A percentile compares a stretch with the other conserved stretches of the same genome.
Conservation (phyloP, 148 eudicot genomes). For the Fagopyrum tataricum region DNA sequence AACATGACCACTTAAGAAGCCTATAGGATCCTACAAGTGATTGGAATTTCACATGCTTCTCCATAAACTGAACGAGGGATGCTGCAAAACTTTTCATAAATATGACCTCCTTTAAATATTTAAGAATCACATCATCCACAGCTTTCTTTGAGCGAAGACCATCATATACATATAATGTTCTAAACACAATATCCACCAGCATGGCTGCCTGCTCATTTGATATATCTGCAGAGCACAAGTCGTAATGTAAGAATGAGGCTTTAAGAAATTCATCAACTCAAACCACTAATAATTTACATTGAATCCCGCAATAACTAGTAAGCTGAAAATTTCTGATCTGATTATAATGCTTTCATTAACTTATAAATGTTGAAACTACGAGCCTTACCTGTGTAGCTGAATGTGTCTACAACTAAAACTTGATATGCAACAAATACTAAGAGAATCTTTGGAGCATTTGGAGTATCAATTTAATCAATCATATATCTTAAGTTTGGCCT, state of each 20-base stretch:
- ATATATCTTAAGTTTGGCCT: neutral
- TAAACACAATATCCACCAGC: slow-evolving; percentile 70
- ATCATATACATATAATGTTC: slow-evolving; percentile 65
- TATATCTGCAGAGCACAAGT: slow-evolving; percentile 39
- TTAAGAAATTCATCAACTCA: neutral
- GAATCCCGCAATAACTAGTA: neutral
- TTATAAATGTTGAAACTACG: neutral
- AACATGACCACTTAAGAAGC: slow-evolving; percentile 84
- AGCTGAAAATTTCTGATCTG: neutral
- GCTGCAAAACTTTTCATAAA: slow-evolving; percentile 91
- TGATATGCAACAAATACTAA: neutral
- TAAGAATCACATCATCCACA: slow-evolving; percentile 70
- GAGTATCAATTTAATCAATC: neutral
- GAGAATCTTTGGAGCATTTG: neutral
- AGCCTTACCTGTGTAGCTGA: neutral
- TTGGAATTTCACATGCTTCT: slow-evolving; percentile 64
- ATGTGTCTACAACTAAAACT: neutral
- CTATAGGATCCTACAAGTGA: slow-evolving; percentile 66
- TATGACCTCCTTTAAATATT: slow-evolving; percentile 42
- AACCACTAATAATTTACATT: neutral
- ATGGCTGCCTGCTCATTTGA: slow-evolving; percentile 54
- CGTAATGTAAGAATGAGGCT: neutral
- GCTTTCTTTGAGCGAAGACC: slow-evolving; percentile 77
- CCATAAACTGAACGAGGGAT: slow-evolving; percentile 79
- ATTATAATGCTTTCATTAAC: neutral